These are phyloP conservation scores for Erigeron canadensis DNA, from an alignment of 129 eudicot genomes.

Conservation along the genomic window DNA sequence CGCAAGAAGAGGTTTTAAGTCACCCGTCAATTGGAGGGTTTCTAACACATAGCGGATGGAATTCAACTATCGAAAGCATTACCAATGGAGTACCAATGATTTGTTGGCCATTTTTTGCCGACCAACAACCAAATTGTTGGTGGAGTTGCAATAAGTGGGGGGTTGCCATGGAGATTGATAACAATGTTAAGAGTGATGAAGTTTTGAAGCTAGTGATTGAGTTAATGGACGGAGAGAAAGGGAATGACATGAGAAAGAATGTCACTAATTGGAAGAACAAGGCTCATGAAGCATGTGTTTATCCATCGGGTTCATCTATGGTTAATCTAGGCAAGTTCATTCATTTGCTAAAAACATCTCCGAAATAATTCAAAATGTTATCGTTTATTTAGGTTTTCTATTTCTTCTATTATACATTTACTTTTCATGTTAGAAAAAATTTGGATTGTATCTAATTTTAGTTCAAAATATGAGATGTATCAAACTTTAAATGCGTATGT, in stretches of 20 bases:
- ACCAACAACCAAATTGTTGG: conserved; percentile 39
- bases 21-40: conserved; percentile 33
- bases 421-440: no score
- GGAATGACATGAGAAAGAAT: conserved; percentile 27
- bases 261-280: conserved; percentile 29
- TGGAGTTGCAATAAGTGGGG: conserved; percentile 33
- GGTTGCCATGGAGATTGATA: conserved; percentile 33
- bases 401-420: no score
- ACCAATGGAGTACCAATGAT: conserved; percentile 40
- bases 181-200: conserved; percentile 25
- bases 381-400: no score
- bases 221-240: conserved; percentile 41
- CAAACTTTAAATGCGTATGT: no score
- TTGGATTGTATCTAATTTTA: no score
- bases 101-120: conserved; percentile 40
- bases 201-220: conserved; percentile 36
- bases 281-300: conserved; percentile 35
- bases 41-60: conserved; percentile 41
- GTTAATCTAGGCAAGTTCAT: conserved; percentile 32
- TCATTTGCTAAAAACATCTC: conserved; percentile 1
- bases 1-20: conserved; percentile 40
- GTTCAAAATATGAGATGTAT: no score
- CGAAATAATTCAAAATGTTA: no score
- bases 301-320: conserved; percentile 33
- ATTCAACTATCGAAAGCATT: conserved; percentile 34